Evolutionary conservation across 805 yeast genomes (phyloP).

Genomic region (Ascoidea asiatica): DNA sequence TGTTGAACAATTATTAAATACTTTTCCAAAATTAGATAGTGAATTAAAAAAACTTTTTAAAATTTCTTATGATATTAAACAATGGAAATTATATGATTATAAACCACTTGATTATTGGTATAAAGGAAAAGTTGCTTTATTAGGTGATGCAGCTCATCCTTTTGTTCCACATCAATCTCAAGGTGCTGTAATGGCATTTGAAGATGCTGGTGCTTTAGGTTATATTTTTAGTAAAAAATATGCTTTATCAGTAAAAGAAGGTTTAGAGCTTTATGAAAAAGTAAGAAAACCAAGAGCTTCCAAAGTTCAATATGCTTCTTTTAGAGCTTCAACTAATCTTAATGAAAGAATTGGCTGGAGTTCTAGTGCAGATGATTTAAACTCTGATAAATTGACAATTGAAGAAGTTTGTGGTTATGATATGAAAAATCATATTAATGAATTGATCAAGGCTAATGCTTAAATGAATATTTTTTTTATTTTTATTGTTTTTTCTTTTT

Average conservation of each 20-base stretch:
- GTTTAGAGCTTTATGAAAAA: background rate
- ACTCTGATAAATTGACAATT: no score
- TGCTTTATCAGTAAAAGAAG: background rate
- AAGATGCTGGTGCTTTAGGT: slow-evolving; percentile 14
- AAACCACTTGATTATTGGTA: no score
- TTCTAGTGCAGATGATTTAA: no score
- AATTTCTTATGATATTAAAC: background rate
- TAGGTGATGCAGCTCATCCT: slow-evolving; percentile 24
- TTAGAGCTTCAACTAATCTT: no score
- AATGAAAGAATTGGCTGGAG: no score
- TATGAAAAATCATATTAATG: no score
- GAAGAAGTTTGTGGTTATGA: no score
- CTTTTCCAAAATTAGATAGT: slow-evolving; percentile 6
- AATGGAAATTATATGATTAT: background rate
- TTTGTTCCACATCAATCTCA: slow-evolving; percentile 20
- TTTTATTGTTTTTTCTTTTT: no score
- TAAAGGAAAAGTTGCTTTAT: slow-evolving; percentile 17
- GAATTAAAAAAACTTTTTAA: background rate
- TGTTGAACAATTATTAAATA: no score
- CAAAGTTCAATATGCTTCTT: background rate
- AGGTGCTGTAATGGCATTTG: slow-evolving; percentile 20
- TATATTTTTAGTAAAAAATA: background rate
- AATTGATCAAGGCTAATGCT: no score
- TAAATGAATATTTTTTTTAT: no score
- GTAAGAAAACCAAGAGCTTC: background rate